Evolutionary conservation across 495 filamentous ascomycete species (phyloP), one percentile per base, ranked within the genome.

Genomic region (Penicillium herquei): DNA sequence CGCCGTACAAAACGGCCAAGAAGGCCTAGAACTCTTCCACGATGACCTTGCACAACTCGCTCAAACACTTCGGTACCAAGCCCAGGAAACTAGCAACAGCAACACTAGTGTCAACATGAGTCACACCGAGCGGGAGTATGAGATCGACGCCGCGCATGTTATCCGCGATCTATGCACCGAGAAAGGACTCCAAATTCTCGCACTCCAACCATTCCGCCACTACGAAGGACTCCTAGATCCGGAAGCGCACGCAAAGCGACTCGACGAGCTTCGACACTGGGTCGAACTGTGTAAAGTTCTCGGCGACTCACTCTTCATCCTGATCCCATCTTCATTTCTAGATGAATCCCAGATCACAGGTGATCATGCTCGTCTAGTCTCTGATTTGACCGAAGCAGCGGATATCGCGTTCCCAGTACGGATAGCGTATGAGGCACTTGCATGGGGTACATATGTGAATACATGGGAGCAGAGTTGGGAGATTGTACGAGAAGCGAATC

Each of bases 401-500:
- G 84, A 89, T 57, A 63, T 89, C 35, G 63, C 67, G 4, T 83
- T 82, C 3, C 78, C 78, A 2, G 74, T 90, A 16, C 77, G 80
- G 7, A 59, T 89, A 55, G 85, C 86, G 8, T 90, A 90, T 62
- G 88, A 91, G 68, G 79, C 78, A 33, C 76, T 90, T 4, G 83
- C 81, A 42, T 90, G 86, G 85, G 87, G 84, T 30, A 89, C 87
- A 2, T 77, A 82, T 55, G 71, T 84, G 45, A 81, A 89, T 67
- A 82, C 77, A 69, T 90, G 87, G 88, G 85, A 91, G 60, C 67
- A 73, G 46, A 80, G 74, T 58, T 91, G 86, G 85, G 78, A 85
- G 18, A 69, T 91, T 8, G 81, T 89, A 1, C 58, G 71, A 49
- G 67, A 65, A 16, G 87, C 88, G 42, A 72, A 89, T 63, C 69